Evolutionary conservation across 257 asterid genomes (phyloP), one percentile per base, ranked within the genome.

Genomic region (Nicotiana tomentosiformis): DNA sequence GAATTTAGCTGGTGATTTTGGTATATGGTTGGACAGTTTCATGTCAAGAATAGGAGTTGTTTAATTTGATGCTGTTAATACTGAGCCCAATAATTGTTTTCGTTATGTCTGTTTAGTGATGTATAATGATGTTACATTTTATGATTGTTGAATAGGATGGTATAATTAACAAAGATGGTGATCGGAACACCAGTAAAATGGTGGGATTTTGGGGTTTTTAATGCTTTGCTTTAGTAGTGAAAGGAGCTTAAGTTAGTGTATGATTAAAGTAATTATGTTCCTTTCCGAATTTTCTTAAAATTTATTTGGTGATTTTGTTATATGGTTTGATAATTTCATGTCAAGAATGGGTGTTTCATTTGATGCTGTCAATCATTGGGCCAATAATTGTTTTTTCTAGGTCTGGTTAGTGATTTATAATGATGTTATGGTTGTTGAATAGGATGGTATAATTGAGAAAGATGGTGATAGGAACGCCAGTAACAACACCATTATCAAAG

Each of bases 401-500:
- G 33, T 1, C 67, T 62, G 67, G 23, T 62, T 6, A 10, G 33
- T 62, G 35, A 62, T 23, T 62, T 62, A 23, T 23, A 62, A 65
- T 65, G 61, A 30, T 72, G 70, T 65, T 30, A 30, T 20, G 77
- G 46, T 56, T 82, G 53, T 64, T 67, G 60, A 77, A 66, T 83
- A 77, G 82, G 81, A 53, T 85, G 84, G 55, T 77, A n/a, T 29
- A 66, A 30, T 82, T 65, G 55, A 80, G 77, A 87, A 91, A 85
- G 85, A 95, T 93, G 99, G 85, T 88, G 49, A 87, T 87, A 20
- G 93, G 88, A 77, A 81, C 91, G 32, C 90, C 95, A 53, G 64
- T 57, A 57, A 83, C 61, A 35, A 95, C 98, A 35, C 99, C 99
- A 6, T 88, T 90, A 26, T 86, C 97, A 3, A 94, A 90, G 90